Evolutionary conservation across 257 asterid species (phyloP), one percentile per base, ranked within the genome.

Genomic region (Rehmannia glutinosa): DNA sequence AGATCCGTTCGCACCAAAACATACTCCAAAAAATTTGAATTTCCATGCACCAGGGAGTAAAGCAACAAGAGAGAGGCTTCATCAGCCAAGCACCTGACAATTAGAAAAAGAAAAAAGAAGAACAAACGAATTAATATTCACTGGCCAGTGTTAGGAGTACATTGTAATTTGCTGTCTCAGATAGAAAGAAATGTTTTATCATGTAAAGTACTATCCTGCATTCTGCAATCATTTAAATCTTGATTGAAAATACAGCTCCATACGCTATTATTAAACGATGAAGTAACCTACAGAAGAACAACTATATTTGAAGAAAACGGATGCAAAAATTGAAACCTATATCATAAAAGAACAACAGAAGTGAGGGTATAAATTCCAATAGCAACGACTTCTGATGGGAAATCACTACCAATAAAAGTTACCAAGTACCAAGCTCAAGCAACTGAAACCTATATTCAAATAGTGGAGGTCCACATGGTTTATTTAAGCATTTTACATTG

Each of bases 31-130:
- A 94, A 92, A 64, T 77, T 85, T 30, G 96, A 87, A 82, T 92
- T 92, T 60, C 96, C 97, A 8, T 90, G 93, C 71, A 92, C 84
- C 72, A 92, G 81, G 56, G 96, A 86, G 78, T 92, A 92, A 73
- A 92, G 98, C 58, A 90, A 78, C 81, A 92, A 87, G 63, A 83
- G 83, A 71, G 98, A 86, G 64, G 85, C 66, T 81, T 92, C 98
- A 81, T 87, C 87, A n/a, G 90, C 86, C 90, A 92, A 78, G 78
- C 80, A 77, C 91, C 98, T 92, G 87, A 47, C 25, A 58, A 59
- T 17, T 61, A 42, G 75, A 55, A 54, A 21, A 52, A 46, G 17
- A 13, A 59, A 53, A 35, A 33, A 30, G 17, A 35, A 49, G 13
- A 5, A 0, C 7, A 59, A 64, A 32, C 71, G 2, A 28, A 67